Conservation (phyloP, 106 monocot genomes). For the Phalaenopsis aphrodite region DNA sequence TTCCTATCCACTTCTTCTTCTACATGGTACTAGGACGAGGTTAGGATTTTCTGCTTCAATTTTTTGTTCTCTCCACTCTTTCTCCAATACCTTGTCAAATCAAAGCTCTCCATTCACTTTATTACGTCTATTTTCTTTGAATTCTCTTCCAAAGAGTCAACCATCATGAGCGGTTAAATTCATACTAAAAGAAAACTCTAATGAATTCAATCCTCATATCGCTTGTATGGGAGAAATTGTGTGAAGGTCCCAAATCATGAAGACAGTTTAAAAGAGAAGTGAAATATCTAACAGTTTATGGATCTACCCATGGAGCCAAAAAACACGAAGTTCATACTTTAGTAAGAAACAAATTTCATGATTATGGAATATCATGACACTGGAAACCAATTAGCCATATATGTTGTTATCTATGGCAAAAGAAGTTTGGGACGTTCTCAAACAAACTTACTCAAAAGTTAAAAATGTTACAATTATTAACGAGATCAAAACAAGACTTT, state of each 20-base stretch:
- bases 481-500: too few relatives aligned
- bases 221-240: neutral
- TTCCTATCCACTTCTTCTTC: too few relatives aligned
- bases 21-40: too few relatives aligned
- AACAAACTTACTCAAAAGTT: neutral
- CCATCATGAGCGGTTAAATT: too few relatives aligned
- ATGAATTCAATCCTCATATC: neutral
- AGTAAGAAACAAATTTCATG: neutral
- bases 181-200: too few relatives aligned
- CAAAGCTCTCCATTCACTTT: too few relatives aligned
- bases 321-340: neutral
- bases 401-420: slow-evolving; percentile 11
- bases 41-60: too few relatives aligned
- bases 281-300: neutral
- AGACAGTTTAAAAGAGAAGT: neutral
- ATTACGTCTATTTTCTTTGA: too few relatives aligned
- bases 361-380: neutral
- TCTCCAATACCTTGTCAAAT: too few relatives aligned
- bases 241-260: neutral
- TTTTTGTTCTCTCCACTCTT: too few relatives aligned
- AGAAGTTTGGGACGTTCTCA: neutral
- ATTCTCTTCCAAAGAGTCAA: too few relatives aligned
- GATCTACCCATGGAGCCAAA: neutral
- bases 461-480: neutral
- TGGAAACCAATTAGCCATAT: neutral